These are phyloP conservation scores for Adansonia digitata DNA, from an alignment of 345 rosid species.

Conservation along the genomic window DNA sequence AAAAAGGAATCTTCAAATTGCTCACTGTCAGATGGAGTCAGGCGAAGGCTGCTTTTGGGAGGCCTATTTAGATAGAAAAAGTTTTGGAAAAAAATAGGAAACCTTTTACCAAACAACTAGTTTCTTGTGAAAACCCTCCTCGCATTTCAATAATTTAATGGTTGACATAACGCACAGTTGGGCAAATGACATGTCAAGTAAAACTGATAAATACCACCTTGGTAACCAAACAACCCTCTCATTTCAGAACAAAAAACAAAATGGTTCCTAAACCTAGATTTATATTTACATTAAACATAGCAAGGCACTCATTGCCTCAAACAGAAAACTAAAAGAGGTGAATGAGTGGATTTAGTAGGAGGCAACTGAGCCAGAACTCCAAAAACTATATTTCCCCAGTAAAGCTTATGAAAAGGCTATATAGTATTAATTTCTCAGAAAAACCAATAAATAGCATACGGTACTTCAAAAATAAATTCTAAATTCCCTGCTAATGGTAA, in stretches of 20 bases:
- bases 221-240: background rate
- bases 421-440: background rate
- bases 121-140: background rate
- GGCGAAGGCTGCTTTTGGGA: background rate
- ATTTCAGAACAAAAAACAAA: background rate
- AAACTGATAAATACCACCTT: background rate
- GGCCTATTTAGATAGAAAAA: background rate
- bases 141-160: background rate
- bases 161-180: background rate
- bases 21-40: background rate
- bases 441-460: background rate
- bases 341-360: background rate
- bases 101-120: background rate
- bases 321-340: background rate
- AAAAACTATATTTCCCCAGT: background rate
- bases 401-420: background rate
- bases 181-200: background rate
- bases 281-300: background rate
- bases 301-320: background rate
- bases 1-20: background rate
- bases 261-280: background rate
- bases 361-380: no score
- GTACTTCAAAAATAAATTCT: background rate
- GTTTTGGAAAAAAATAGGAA: no score
- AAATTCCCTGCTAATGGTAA: background rate